phyloP scores from a whole-genome alignment of 176 grass and related monocot species.

The Phyllostachys edulis region DNA sequence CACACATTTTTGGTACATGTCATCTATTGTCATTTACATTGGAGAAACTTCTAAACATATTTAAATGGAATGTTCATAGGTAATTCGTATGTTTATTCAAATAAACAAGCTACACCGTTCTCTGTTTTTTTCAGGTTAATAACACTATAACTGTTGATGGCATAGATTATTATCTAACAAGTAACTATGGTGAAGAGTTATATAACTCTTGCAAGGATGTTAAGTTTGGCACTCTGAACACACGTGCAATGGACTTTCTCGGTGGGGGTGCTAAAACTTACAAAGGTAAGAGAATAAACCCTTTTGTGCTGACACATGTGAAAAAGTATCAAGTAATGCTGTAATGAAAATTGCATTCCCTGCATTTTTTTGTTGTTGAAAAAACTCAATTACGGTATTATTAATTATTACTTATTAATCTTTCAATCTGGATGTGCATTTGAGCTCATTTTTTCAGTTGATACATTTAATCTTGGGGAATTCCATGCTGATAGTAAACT shows the following conservation, averaged over 20 bases:
- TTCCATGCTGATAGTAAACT: constrained; percentile 12
- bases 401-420: background rate
- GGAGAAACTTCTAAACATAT: constrained; percentile 19
- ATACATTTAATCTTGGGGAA: constrained; percentile 10
- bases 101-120: constrained; percentile 22
- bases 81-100: constrained; percentile 9
- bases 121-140: constrained; percentile 62
- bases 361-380: background rate
- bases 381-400: background rate
- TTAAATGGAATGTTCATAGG: constrained; percentile 6
- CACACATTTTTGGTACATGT: background rate
- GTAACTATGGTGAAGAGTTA: constrained; percentile 65
- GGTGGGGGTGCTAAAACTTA: constrained; percentile 80
- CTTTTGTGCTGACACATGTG: background rate
- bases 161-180: constrained; percentile 83
- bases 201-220: constrained; percentile 98
- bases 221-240: constrained; percentile 95
- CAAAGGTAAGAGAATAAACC: constrained; percentile 53
- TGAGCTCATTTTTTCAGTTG: background rate
- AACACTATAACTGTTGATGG: constrained; percentile 64
- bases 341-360: background rate
- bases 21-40: background rate
- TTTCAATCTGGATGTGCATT: constrained; percentile 6
- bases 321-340: background rate
- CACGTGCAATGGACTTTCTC: constrained; percentile 95